Conservation (phyloP, 2,329 filamentous ascomycete genomes). For the Leptographium wingfieldii region DNA sequence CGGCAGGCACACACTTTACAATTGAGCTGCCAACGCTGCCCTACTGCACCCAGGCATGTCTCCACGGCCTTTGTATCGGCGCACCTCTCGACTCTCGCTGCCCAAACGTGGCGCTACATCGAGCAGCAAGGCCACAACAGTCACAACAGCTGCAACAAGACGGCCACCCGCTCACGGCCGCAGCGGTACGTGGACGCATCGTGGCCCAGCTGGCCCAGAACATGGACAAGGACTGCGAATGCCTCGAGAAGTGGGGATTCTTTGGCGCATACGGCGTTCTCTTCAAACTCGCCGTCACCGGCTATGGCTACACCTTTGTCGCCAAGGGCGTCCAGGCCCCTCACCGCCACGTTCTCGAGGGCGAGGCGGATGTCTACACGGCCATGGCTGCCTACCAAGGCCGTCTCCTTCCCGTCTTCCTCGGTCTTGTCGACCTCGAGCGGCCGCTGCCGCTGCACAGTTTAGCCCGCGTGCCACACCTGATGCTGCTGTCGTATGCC, state of each 20-base stretch:
- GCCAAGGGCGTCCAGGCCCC: slow-evolving; percentile 4
- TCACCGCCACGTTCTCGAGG: not conserved
- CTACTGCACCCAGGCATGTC: not conserved
- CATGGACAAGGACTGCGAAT: slow-evolving; percentile 1
- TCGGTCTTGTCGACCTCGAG: slow-evolving; percentile 7
- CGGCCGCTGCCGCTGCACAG: slow-evolving; percentile 1
- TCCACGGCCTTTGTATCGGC: not conserved
- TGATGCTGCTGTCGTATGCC: slow-evolving; percentile 11
- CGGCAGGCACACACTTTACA: not conserved
- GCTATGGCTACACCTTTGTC: slow-evolving; percentile 11
- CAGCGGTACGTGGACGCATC: not conserved
- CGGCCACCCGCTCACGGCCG: not conserved
- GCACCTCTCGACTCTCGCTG: not conserved
- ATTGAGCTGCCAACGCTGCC: not conserved
- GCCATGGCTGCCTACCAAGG: slow-evolving; percentile 4
- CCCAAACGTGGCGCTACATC: slow-evolving; percentile 1
- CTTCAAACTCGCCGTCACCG: slow-evolving; percentile 9
- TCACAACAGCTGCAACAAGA: not conserved
- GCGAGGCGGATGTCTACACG: slow-evolving; percentile 2
- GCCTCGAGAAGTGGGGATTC: not conserved
- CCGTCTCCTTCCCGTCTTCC: slow-evolving; percentile 6
- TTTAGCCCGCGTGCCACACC: not conserved
- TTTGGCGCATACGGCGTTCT: slow-evolving; percentile 2
- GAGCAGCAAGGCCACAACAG: not conserved
- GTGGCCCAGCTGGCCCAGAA: not conserved